Evolutionary conservation across 1,284 basidiomycete species (phyloP).

Genomic region (Gymnopus androsaceus): DNA sequence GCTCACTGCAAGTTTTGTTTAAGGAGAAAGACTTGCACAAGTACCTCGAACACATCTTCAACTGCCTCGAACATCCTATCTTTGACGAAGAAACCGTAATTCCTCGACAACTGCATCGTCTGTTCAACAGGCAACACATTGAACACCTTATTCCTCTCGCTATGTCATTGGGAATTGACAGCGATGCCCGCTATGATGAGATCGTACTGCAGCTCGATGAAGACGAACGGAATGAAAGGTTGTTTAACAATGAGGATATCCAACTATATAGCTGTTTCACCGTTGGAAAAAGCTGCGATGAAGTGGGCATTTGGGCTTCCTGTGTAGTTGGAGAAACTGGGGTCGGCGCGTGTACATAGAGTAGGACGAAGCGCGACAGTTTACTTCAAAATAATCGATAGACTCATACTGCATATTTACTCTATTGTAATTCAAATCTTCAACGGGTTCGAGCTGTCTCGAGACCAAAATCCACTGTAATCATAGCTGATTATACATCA

Average conservation of each 20-base stretch:
- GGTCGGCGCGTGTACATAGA: not conserved
- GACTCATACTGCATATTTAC: not conserved
- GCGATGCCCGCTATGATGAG: not conserved
- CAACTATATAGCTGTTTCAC: not conserved
- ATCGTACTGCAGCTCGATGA: not conserved
- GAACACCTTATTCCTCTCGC: not conserved
- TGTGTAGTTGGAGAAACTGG: not conserved
- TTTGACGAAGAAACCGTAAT: not conserved
- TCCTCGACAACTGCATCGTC: not conserved
- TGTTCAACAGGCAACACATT: not conserved
- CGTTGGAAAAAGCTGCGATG: not conserved
- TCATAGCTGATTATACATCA: too few species aligned
- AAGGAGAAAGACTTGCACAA: not conserved
- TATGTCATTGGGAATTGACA: not conserved
- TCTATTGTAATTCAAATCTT: too few species aligned
- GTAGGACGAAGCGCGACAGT: not conserved
- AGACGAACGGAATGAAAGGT: not conserved
- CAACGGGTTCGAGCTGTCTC: too few species aligned
- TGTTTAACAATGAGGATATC: not conserved
- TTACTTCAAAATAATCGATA: too few species aligned
- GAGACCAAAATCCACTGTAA: not conserved
- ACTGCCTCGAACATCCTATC: not conserved
- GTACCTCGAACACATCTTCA: not conserved
- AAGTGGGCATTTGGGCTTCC: not conserved
- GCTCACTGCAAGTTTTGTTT: not conserved